Evolutionary conservation across 768 basidiomycete genomes (phyloP).

Genomic region (Termitomyces sp.): DNA sequence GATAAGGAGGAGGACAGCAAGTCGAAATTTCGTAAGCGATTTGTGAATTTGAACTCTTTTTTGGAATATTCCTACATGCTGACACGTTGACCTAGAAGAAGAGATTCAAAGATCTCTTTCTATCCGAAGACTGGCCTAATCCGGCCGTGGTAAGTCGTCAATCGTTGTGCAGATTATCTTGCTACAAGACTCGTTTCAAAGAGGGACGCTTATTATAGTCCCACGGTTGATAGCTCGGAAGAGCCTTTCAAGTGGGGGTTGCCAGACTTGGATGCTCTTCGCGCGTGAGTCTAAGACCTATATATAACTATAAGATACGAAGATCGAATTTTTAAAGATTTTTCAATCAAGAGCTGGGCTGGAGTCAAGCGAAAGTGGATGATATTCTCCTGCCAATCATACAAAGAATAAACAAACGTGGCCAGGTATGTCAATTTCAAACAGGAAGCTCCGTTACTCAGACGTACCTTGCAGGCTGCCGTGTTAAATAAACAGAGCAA

Average conservation of each 20-base stretch:
- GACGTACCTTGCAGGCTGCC: slow-evolving; percentile 35
- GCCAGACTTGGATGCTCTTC: slow-evolving; percentile 91
- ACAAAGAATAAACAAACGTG: slow-evolving; percentile 79
- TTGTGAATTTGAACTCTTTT: slow-evolving; percentile 47
- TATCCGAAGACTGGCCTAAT: slow-evolving; percentile 87
- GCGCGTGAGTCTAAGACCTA: slow-evolving; percentile 41
- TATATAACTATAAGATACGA: not conserved
- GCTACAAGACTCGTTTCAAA: slow-evolving; percentile 22
- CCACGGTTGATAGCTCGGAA: slow-evolving; percentile 83
- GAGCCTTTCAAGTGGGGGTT: slow-evolving; percentile 97
- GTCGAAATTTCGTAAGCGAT: slow-evolving; percentile 75
- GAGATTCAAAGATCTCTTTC: slow-evolving; percentile 78
- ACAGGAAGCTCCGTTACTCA: not conserved
- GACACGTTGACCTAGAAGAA: slow-evolving; percentile 61
- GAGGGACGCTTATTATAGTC: slow-evolving; percentile 92
- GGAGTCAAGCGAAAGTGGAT: slow-evolving; percentile 80
- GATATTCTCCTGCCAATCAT: slow-evolving; percentile 90
- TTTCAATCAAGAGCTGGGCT: slow-evolving; percentile 72
- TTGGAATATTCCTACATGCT: not conserved
- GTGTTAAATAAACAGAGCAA: slow-evolving; percentile 74
- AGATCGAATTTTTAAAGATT: slow-evolving; percentile 38
- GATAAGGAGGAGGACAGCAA: slow-evolving; percentile 71
- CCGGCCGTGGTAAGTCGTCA: slow-evolving; percentile 69
- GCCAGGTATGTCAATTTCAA: slow-evolving; percentile 44
- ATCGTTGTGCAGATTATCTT: not conserved